Evolutionary conservation across 768 basidiomycete species (phyloP).

Genomic region (Phylloporus scabripes): DNA sequence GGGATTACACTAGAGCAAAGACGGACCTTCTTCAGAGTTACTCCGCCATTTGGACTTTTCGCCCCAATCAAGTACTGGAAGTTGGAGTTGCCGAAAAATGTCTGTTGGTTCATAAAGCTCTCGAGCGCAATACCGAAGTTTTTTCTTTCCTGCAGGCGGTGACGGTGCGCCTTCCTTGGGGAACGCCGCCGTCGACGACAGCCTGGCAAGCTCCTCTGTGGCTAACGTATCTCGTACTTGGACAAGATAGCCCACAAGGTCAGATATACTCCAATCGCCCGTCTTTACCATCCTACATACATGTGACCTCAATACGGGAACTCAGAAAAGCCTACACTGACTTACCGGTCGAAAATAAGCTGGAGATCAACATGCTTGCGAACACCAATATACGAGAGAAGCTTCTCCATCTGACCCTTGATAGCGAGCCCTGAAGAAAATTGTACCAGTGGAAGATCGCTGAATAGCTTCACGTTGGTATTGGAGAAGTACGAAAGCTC

Average conservation of each 20-base stretch:
- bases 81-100: constrained; percentile 59
- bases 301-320: neutral
- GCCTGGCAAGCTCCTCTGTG: constrained; percentile 49
- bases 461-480: constrained; percentile 68
- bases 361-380: constrained; percentile 91
- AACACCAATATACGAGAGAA: constrained; percentile 72
- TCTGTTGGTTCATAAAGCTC: constrained; percentile 85
- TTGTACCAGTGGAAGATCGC: constrained; percentile 77
- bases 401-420: constrained; percentile 67
- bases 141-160: constrained; percentile 30
- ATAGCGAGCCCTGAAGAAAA: constrained; percentile 59
- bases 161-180: constrained; percentile 43
- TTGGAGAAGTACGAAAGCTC: constrained; percentile 77
- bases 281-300: constrained; percentile 73
- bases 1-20: neutral
- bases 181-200: constrained; percentile 70
- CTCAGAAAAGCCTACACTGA: neutral
- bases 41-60: constrained; percentile 69
- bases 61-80: constrained; percentile 90
- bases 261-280: constrained; percentile 83
- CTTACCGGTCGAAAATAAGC: constrained; percentile 82
- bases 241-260: constrained; percentile 83
- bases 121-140: constrained; percentile 52
- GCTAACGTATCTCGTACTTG: constrained; percentile 65
- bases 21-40: constrained; percentile 79